A percentile compares a stretch with the other conserved stretches of the same genome.
phyloP scores from a whole-genome alignment of 2,329 filamentous ascomycete species.

The Aspergillus luchuensis region DNA sequence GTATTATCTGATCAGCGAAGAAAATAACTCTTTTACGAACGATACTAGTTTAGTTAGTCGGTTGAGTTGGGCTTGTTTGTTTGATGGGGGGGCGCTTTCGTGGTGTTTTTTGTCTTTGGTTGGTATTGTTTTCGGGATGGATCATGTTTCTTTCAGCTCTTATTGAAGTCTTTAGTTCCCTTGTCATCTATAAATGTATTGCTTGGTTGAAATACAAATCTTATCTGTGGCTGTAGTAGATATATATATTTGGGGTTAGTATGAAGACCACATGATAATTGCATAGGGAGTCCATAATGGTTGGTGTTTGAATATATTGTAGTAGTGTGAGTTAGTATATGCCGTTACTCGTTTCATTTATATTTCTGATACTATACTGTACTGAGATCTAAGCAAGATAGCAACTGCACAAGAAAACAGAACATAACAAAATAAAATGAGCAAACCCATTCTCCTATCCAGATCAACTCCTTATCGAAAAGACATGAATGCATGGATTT shows the following conservation, averaged over 20 bases:
- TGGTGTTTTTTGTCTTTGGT: slow-evolving; percentile 20
- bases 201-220: slow-evolving; percentile 6
- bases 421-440: neutral
- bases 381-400: neutral
- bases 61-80: slow-evolving; percentile 4
- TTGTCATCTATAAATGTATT: neutral
- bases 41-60: neutral
- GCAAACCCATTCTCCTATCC: neutral
- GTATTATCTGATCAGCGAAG: neutral
- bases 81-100: slow-evolving; percentile 29
- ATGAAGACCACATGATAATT: too few relatives aligned
- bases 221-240: neutral
- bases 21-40: neutral
- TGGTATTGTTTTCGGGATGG: slow-evolving; percentile 15
- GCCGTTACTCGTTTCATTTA: neutral
- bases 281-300: too few relatives aligned
- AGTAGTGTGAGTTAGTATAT: neutral
- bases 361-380: slow-evolving; percentile 1
- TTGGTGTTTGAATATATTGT: too few relatives aligned
- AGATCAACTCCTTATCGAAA: neutral
- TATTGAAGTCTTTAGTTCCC: neutral
- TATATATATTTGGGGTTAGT: too few relatives aligned
- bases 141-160: slow-evolving; percentile 20
- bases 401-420: neutral
- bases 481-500: neutral